phyloP scores from a whole-genome alignment of 495 filamentous ascomycete species.

The Corynascus novoguineensis region DNA sequence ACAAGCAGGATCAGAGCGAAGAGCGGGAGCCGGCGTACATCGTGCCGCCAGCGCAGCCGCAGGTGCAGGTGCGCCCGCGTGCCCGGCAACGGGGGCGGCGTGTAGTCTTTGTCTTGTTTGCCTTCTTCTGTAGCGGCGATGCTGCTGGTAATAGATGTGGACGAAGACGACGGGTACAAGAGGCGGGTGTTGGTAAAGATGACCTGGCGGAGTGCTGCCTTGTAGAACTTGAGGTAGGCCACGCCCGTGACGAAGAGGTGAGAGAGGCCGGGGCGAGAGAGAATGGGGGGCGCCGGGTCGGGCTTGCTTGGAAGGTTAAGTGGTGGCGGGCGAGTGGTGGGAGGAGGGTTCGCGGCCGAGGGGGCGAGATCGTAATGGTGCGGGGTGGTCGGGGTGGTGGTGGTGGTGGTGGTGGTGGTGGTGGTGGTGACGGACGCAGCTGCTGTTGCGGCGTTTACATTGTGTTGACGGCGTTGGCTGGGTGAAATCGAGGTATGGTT shows the following conservation, averaged over 20 bases:
- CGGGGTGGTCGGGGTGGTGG: neutral
- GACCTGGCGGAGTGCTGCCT: slow-evolving; percentile 67
- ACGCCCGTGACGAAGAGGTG: slow-evolving; percentile 50
- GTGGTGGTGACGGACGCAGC: no score
- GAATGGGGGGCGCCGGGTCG: neutral
- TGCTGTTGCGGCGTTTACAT: no score
- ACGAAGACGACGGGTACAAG: slow-evolving; percentile 21
- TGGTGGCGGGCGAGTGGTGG: slow-evolving; percentile 53
- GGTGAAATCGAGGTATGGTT: neutral
- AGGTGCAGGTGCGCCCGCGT: slow-evolving; percentile 29
- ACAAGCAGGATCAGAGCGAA: slow-evolving; percentile 68
- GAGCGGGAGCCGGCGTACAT: slow-evolving; percentile 65
- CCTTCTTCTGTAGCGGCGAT: neutral
- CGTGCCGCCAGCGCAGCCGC: slow-evolving; percentile 45
- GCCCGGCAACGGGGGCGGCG: neutral
- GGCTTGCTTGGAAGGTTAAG: slow-evolving; percentile 45
- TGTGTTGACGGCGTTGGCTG: neutral
- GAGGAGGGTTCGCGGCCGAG: slow-evolving; percentile 51
- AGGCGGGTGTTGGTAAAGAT: slow-evolving; percentile 52
- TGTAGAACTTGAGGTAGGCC: slow-evolving; percentile 75
- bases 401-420: neutral
- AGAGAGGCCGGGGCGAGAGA: slow-evolving; percentile 30
- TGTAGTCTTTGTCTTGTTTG: neutral
- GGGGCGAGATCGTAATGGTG: slow-evolving; percentile 1
- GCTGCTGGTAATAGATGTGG: neutral